phyloP scores from a whole-genome alignment of 78 protist genomes.

The Salpingoeca rosetta region DNA sequence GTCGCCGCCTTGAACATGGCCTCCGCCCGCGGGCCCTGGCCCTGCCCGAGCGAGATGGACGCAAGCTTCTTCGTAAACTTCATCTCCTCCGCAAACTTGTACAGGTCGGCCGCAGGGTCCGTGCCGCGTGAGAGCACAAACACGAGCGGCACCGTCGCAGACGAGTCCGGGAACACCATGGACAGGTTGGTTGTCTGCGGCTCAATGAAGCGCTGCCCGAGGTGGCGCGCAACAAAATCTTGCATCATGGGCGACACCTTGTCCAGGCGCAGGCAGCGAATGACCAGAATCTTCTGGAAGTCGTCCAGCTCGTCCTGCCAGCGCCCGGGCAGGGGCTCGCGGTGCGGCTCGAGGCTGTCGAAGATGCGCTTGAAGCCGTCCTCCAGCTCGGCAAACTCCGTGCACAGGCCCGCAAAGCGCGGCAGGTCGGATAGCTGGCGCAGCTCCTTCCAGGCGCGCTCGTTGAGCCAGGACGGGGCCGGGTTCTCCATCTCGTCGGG shows the following conservation, averaged over 20 bases:
- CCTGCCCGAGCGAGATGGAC: constrained; percentile 80
- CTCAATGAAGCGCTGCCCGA: constrained; percentile 55
- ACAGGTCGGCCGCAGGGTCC: constrained; percentile 71
- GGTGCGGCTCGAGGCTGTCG: constrained; percentile 23
- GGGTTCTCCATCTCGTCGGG: constrained; percentile 34
- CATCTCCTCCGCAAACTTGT: constrained; percentile 60
- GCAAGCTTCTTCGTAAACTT: constrained; percentile 47
- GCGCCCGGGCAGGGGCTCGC: constrained; percentile 23
- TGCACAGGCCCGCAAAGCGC: constrained; percentile 21
- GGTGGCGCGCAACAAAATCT: constrained; percentile 30
- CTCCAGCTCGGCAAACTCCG: not conserved
- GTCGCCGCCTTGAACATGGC: constrained; percentile 45
- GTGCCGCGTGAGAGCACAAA: constrained; percentile 85
- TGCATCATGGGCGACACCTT: constrained; percentile 27
- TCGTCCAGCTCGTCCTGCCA: constrained; percentile 22
- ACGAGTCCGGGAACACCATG: constrained; percentile 46
- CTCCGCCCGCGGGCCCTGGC: constrained; percentile 82
- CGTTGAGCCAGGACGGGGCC: constrained; percentile 53
- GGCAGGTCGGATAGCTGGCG: constrained; percentile 32
- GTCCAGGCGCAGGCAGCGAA: constrained; percentile 68
- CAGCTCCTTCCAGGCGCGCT: constrained; percentile 56
- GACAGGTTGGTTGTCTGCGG: constrained; percentile 83
- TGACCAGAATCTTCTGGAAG: constrained; percentile 47
- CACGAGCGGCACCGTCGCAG: constrained; percentile 58
- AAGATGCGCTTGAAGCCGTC: constrained; percentile 18